A percentile compares a stretch with the other conserved stretches of the same genome.
Conservation (phyloP, 345 rosid species). For the Acer yangbiense region DNA sequence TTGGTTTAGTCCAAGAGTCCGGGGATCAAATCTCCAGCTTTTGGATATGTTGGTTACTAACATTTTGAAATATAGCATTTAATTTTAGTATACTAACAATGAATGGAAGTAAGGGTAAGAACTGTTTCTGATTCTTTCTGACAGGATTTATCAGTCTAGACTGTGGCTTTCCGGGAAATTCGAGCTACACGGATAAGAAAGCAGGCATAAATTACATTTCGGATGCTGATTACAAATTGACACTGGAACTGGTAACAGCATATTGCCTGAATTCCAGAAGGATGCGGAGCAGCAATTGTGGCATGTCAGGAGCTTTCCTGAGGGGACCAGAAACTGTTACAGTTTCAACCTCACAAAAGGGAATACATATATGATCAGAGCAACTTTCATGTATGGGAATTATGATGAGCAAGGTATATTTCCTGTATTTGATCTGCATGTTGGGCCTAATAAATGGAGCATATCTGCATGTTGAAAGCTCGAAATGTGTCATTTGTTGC, state of each 20-base stretch:
- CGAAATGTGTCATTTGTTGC: not conserved
- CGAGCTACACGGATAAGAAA: not conserved
- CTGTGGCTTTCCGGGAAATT: constrained; percentile 10
- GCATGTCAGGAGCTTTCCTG: constrained; percentile 20
- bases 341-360: not conserved
- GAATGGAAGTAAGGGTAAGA: not conserved
- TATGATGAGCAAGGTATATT: constrained; percentile 7
- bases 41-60: too few species aligned
- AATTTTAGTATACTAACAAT: not conserved
- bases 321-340: constrained; percentile 28
- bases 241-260: not conserved
- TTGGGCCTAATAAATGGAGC: too few species aligned
- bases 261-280: constrained; percentile 4
- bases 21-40: too few species aligned
- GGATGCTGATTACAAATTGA: constrained; percentile 11
- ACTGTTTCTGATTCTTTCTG: not conserved
- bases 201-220: too few species aligned
- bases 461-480: constrained; percentile 15
- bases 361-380: constrained; percentile 19
- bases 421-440: constrained; percentile 18
- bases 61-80: not conserved
- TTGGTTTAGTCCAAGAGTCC: too few species aligned
- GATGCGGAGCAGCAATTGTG: not conserved
- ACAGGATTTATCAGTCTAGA: constrained; percentile 27
- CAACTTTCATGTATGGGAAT: constrained; percentile 15